Evolutionary conservation across 208 protist species (phyloP).

Genomic region (Trypanosoma theileri): DNA sequence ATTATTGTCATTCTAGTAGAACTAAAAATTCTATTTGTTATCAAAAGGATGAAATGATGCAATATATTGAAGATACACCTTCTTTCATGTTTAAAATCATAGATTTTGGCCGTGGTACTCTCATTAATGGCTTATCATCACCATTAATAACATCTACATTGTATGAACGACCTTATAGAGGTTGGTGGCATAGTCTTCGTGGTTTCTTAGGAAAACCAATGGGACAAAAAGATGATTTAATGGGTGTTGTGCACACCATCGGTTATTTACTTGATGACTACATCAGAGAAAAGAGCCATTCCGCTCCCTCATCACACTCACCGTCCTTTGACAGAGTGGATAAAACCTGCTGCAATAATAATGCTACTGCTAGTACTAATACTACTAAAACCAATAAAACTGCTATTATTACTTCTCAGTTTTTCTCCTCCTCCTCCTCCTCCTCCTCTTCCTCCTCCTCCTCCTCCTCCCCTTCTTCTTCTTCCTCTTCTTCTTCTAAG

Average conservation of each 20-base stretch:
- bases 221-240: slow-evolving; percentile 41
- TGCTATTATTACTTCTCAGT: neutral
- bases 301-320: slow-evolving; percentile 5
- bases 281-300: neutral
- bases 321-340: neutral
- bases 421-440: too few relatives aligned
- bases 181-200: slow-evolving; percentile 41
- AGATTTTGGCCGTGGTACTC: slow-evolving; percentile 32
- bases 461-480: neutral
- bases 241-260: slow-evolving; percentile 35
- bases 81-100: slow-evolving; percentile 36
- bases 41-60: neutral
- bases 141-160: slow-evolving; percentile 1
- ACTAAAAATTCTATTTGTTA: neutral
- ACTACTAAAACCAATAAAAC: neutral
- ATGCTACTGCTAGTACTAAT: neutral
- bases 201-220: slow-evolving; percentile 41
- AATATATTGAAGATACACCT: neutral
- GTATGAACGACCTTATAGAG: slow-evolving; percentile 33
- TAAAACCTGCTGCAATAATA: neutral
- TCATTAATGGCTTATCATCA: neutral
- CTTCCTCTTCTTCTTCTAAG: neutral
- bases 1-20: neutral
- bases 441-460: too few relatives aligned
- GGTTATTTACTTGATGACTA: slow-evolving; percentile 43